Evolutionary conservation across 2,329 filamentous ascomycete species (phyloP).

Genomic region (Scedosporium apiospermum): DNA sequence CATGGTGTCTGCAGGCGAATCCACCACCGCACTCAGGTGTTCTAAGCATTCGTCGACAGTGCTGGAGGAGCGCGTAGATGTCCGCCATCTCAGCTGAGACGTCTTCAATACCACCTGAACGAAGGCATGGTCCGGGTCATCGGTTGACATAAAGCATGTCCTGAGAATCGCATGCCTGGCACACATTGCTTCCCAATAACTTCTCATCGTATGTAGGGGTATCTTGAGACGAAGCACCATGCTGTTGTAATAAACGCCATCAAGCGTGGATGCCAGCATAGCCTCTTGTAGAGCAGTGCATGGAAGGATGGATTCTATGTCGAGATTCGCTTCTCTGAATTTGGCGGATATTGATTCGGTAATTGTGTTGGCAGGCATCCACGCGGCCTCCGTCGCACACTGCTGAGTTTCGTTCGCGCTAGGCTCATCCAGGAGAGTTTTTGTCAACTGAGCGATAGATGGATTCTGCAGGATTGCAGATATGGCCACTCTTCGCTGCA

Average conservation of each 20-base stretch:
- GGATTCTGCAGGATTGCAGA: constrained; percentile 61
- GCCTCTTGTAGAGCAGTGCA: constrained; percentile 84
- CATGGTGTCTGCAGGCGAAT: constrained; percentile 31
- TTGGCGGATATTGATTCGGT: neutral
- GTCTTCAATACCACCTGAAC: constrained; percentile 59
- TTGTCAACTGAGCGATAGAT: constrained; percentile 52
- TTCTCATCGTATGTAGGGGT: constrained; percentile 38
- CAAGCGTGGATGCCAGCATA: constrained; percentile 58
- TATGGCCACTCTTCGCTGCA: constrained; percentile 47
- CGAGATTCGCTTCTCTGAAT: constrained; percentile 5
- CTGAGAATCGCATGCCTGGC: constrained; percentile 65
- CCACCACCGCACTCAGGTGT: constrained; percentile 28
- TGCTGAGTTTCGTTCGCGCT: neutral
- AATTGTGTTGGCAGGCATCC: constrained; percentile 9
- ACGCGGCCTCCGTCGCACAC: neutral
- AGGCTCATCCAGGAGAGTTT: constrained; percentile 12
- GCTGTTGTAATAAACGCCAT: constrained; percentile 61
- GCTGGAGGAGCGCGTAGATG: neutral
- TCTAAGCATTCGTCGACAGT: constrained; percentile 27
- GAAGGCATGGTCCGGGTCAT: constrained; percentile 50
- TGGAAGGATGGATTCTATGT: constrained; percentile 53
- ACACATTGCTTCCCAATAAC: constrained; percentile 54
- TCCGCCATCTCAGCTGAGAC: neutral
- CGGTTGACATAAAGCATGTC: constrained; percentile 63
- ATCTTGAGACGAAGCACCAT: constrained; percentile 53